A percentile compares a stretch with the other conserved stretches of the same genome.
Evolutionary conservation across 345 rosid genomes (phyloP).

Genomic region (Murraya koenigii): DNA sequence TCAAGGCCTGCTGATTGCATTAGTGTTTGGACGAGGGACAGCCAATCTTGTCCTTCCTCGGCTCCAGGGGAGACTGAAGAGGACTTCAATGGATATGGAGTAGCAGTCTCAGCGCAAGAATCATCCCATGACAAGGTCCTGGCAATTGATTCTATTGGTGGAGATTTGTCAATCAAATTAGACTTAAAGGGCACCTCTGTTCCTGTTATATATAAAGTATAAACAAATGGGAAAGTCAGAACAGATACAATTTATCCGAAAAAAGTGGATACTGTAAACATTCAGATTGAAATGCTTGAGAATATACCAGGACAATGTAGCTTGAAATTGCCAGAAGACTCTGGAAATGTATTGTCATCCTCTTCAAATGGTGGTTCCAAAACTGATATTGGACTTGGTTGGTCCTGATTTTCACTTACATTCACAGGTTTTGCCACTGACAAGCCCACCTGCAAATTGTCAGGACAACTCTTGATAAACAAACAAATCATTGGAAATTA

Average conservation of each 20-base stretch:
- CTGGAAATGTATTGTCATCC: slow-evolving; percentile 45
- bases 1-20: slow-evolving; percentile 56
- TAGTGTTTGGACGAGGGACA: slow-evolving; percentile 47
- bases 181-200: slow-evolving; percentile 42
- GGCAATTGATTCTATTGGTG: slow-evolving; percentile 65
- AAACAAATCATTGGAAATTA: slow-evolving; percentile 3
- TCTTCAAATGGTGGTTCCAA: slow-evolving; percentile 70
- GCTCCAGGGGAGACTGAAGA: slow-evolving; percentile 24
- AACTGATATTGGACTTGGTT: slow-evolving; percentile 93
- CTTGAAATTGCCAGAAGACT: slow-evolving; percentile 39
- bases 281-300: background rate
- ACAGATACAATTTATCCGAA: background rate
- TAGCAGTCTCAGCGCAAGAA: slow-evolving; percentile 35
- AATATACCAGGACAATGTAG: slow-evolving; percentile 39
- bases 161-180: slow-evolving; percentile 78
- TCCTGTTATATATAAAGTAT: slow-evolving; percentile 34
- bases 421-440: slow-evolving; percentile 44
- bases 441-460: slow-evolving; percentile 48
- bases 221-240: background rate
- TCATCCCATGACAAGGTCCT: slow-evolving; percentile 62
- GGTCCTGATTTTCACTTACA: slow-evolving; percentile 73
- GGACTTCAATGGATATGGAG: slow-evolving; percentile 36
- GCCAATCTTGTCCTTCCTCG: slow-evolving; percentile 63
- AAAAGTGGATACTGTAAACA: background rate
- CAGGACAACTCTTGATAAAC: slow-evolving; percentile 12